Evolutionary conservation across 345 rosid genomes (phyloP).

Genomic region (Corchorus capsularis): DNA sequence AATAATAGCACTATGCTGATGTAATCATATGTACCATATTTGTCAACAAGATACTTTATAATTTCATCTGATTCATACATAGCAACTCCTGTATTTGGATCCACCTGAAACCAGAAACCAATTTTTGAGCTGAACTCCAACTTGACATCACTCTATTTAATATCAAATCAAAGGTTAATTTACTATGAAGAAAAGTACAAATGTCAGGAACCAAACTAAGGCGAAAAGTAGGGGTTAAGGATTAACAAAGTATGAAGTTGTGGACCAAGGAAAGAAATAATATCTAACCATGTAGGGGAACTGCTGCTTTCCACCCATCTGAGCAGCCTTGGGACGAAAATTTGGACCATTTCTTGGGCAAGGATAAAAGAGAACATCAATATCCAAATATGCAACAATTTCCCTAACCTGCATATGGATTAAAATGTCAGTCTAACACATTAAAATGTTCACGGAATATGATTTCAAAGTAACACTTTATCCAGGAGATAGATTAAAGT

Average conservation of each 20-base stretch:
- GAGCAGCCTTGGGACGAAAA: constrained; percentile 74
- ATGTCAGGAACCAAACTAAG: background rate
- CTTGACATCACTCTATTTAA: constrained; percentile 8
- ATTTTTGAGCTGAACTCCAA: constrained; percentile 17
- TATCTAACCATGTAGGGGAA: constrained; percentile 91
- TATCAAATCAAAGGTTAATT: background rate
- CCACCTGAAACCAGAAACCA: constrained; percentile 56
- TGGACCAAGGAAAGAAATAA: constrained; percentile 18
- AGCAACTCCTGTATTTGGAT: constrained; percentile 87
- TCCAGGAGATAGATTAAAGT: background rate
- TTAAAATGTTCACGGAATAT: background rate
- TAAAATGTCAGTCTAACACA: constrained; percentile 20
- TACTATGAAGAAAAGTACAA: background rate
- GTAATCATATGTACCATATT: constrained; percentile 62
- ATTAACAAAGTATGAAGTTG: background rate
- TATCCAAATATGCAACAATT: constrained; percentile 83
- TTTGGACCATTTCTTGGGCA: constrained; percentile 90
- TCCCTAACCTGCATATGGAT: constrained; percentile 73
- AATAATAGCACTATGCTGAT: constrained; percentile 1
- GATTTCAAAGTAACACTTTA: constrained; percentile 11
- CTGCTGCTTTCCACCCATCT: constrained; percentile 91
- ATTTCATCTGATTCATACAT: constrained; percentile 96
- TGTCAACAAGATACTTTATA: constrained; percentile 73
- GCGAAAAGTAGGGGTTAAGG: background rate
- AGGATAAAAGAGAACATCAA: constrained; percentile 90